These are phyloP conservation scores for Ceratocystis lukuohia DNA, from an alignment of 2,329 filamentous ascomycete genomes.

Conservation along the genomic window DNA sequence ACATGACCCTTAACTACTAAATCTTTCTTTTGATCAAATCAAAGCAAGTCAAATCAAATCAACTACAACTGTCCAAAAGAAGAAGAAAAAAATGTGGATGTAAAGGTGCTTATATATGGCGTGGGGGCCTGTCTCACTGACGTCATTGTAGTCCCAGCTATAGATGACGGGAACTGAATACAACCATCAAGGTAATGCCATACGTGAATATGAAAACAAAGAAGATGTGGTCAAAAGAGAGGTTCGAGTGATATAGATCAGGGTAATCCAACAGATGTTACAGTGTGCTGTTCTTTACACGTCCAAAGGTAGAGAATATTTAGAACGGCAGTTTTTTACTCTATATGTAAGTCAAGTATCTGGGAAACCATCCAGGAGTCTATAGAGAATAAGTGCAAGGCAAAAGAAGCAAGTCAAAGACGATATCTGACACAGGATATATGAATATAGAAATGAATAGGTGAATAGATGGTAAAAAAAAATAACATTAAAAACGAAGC, in stretches of 20 bases:
- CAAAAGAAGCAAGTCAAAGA: neutral
- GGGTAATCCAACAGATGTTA: too few relatives aligned
- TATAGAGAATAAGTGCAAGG: neutral
- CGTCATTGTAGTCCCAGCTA: neutral
- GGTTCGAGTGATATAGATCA: too few relatives aligned
- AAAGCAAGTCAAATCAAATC: constrained; percentile 16
- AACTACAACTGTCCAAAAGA: neutral
- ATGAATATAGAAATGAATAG: neutral
- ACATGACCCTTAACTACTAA: neutral
- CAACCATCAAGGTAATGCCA: too few relatives aligned
- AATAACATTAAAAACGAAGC: neutral
- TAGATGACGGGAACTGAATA: too few relatives aligned
- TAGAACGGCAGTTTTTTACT: too few relatives aligned
- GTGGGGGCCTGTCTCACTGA: neutral
- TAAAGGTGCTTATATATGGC: neutral
- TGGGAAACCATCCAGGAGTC: too few relatives aligned
- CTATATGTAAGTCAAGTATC: too few relatives aligned
- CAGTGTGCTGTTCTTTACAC: too few relatives aligned
- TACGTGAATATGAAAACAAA: neutral
- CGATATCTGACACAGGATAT: neutral
- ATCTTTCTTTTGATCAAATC: constrained; percentile 15
- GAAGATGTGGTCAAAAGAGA: neutral
- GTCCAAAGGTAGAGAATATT: too few relatives aligned
- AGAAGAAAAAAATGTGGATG: neutral
- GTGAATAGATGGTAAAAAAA: neutral